Percentiles rank a stretch among this genome's conserved stretches.
Evolutionary conservation across 805 yeast genomes (phyloP).

Genomic region (Cyberlindnera mycetangii): DNA sequence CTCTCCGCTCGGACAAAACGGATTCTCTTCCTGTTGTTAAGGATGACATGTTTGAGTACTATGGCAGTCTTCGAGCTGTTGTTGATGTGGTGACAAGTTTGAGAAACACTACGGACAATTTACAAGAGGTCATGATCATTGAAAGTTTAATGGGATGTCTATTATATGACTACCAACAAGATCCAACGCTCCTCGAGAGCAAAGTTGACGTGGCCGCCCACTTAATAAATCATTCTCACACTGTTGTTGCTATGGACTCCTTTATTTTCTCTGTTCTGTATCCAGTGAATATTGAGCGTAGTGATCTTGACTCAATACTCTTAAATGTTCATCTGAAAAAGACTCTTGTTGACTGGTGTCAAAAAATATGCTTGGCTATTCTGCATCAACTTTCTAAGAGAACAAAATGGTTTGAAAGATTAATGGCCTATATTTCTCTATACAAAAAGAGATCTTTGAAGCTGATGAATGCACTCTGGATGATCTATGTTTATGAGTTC

Average conservation of each 20-base stretch:
- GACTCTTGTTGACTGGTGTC: slow-evolving; percentile 16
- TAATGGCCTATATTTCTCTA: slow-evolving; percentile 10
- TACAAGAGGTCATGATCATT: slow-evolving; percentile 28
- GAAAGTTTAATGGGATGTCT: slow-evolving; percentile 42
- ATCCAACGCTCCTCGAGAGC: slow-evolving; percentile 11
- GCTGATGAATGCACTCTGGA: slow-evolving; percentile 30
- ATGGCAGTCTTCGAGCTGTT: slow-evolving; percentile 28
- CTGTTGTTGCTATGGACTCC: slow-evolving; percentile 15
- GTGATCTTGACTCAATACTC: neutral
- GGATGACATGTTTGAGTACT: slow-evolving; percentile 20
- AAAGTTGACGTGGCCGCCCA: slow-evolving; percentile 18
- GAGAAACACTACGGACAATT: slow-evolving; percentile 14
- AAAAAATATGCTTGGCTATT: slow-evolving; percentile 10
- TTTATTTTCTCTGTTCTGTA: slow-evolving; percentile 17
- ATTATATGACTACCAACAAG: slow-evolving; percentile 28
- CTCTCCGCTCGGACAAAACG: neutral
- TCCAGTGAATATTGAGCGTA: neutral
- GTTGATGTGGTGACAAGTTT: slow-evolving; percentile 28
- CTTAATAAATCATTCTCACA: slow-evolving; percentile 6
- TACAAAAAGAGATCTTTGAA: slow-evolving; percentile 26
- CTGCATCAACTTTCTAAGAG: slow-evolving; percentile 2
- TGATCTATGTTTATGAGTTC: slow-evolving; percentile 25
- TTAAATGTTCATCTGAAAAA: neutral
- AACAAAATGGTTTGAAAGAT: neutral
- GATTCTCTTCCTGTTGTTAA: slow-evolving; percentile 15